These are phyloP conservation scores for Colletotrichum gloeosporioides DNA, from an alignment of 2,329 filamentous ascomycete species.

Conservation along the genomic window DNA sequence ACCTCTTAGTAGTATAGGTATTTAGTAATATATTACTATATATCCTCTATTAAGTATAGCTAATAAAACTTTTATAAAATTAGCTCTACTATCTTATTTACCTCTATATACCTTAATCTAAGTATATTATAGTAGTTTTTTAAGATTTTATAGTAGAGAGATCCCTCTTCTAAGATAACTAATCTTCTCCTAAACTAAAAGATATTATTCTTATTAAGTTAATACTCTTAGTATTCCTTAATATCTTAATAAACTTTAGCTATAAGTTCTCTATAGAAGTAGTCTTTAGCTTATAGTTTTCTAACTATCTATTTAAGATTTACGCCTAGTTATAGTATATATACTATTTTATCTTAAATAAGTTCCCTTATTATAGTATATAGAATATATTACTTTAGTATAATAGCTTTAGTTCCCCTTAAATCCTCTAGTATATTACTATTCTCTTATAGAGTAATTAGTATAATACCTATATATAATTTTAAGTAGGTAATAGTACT, in stretches of 20 bases:
- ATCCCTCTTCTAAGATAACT: too few relatives aligned
- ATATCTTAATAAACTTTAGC: not conserved
- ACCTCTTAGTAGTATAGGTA: too few relatives aligned
- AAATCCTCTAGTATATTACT: not conserved
- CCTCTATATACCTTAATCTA: too few relatives aligned
- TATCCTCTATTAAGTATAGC: too few relatives aligned
- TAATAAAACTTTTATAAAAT: too few relatives aligned
- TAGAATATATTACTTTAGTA: not conserved
- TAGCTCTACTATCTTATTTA: too few relatives aligned
- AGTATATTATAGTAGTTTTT: too few relatives aligned
- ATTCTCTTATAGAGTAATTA: not conserved
- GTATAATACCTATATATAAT: too few relatives aligned
- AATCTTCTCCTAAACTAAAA: not conserved
- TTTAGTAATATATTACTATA: too few relatives aligned
- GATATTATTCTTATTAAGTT: not conserved
- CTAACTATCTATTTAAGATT: not conserved
- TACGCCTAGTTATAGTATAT: not conserved
- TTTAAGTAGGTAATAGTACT: too few relatives aligned
- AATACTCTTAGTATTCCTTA: not conserved
- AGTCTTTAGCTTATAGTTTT: not conserved
- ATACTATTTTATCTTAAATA: not conserved
- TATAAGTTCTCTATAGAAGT: not conserved
- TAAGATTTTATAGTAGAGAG: too few relatives aligned
- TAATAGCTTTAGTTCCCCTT: too few relatives aligned
- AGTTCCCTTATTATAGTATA: not conserved